A percentile compares a stretch with the other conserved stretches of the same genome.
Conservation (phyloP, 2,329 filamentous ascomycete species). For the Trichoderma koningiopsis region DNA sequence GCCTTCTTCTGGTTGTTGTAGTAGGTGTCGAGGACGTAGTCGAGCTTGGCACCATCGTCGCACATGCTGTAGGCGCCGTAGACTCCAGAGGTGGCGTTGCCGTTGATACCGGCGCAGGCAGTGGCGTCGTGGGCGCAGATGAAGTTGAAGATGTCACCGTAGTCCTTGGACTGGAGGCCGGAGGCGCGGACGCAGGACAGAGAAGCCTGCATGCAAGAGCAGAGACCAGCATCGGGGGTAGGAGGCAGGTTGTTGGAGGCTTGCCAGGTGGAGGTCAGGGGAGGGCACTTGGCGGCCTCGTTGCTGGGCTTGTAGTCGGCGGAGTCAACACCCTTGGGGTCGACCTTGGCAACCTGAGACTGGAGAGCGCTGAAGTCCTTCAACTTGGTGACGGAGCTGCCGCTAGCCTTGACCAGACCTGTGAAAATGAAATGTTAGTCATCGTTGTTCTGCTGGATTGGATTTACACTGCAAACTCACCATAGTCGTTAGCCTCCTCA, state of each 20-base stretch:
- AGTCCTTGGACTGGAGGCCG: constrained; percentile 58
- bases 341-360: constrained; percentile 67
- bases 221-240: constrained; percentile 75
- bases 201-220: constrained; percentile 79
- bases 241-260: constrained; percentile 71
- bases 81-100: constrained; percentile 65
- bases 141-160: constrained; percentile 70
- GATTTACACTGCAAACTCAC: constrained; percentile 45
- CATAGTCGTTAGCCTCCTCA: constrained; percentile 87
- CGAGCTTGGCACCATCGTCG: constrained; percentile 68
- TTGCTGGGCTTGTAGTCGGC: constrained; percentile 73
- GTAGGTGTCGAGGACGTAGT: constrained; percentile 74
- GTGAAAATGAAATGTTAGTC: constrained; percentile 32
- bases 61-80: constrained; percentile 84
- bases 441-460: not conserved
- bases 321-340: constrained; percentile 66
- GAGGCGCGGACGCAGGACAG: constrained; percentile 69
- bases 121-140: constrained; percentile 63
- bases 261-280: constrained; percentile 65
- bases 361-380: constrained; percentile 75
- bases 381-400: constrained; percentile 64
- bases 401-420: constrained; percentile 67
- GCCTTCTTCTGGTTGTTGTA: constrained; percentile 59
- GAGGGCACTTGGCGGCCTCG: constrained; percentile 72
- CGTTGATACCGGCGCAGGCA: constrained; percentile 68